Conservation (phyloP, 2,329 filamentous ascomycete genomes). For the Neurospora crassa region DNA sequence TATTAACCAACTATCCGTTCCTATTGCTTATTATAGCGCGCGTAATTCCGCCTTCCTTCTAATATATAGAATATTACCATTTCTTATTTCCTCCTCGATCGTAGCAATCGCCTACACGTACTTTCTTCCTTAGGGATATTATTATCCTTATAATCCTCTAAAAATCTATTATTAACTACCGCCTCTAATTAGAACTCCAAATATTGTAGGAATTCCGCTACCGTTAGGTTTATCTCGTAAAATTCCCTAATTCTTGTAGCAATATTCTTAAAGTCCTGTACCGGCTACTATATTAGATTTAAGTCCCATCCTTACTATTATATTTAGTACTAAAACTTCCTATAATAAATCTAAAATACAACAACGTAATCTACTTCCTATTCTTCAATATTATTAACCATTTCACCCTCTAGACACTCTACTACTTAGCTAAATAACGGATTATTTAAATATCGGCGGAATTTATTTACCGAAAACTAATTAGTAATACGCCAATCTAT, state of each 20-base stretch:
- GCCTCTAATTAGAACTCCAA: neutral
- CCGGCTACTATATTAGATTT: neutral
- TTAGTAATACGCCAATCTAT: neutral
- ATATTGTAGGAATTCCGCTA: neutral
- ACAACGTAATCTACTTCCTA: neutral
- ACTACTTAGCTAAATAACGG: neutral
- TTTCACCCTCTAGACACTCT: neutral
- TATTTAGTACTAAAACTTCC: slow-evolving; percentile 2
- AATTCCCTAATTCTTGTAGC: neutral
- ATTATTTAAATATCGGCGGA: neutral
- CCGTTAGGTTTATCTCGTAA: neutral
- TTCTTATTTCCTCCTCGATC: too few species aligned
- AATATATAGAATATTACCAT: too few species aligned
- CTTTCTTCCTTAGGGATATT: too few species aligned
- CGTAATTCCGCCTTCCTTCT: too few species aligned
- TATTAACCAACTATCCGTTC: too few species aligned
- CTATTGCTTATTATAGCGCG: too few species aligned
- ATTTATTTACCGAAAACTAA: neutral
- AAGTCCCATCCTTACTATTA: neutral
- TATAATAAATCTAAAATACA: neutral
- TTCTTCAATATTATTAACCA: neutral
- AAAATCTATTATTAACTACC: neutral
- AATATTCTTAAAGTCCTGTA: neutral
- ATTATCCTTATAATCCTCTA: neutral
- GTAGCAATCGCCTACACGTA: fast-evolving